A percentile compares a stretch with the other conserved stretches of the same genome.
Evolutionary conservation across 2,329 filamentous ascomycete species (phyloP).

Genomic region (Talaromyces rugulosus): DNA sequence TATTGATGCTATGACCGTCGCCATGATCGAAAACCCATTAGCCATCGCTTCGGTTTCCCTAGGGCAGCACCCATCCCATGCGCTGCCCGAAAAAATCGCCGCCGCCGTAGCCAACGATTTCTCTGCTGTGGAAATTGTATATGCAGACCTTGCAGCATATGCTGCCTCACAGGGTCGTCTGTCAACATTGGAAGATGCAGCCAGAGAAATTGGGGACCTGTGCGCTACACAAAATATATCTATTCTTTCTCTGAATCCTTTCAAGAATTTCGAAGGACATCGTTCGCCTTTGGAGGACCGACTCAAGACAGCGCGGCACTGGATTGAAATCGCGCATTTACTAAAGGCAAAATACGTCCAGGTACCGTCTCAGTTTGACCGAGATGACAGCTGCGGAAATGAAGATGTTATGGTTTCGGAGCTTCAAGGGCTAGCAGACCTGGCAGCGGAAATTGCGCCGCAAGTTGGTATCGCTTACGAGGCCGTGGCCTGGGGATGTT

Average conservation of each 20-base stretch:
- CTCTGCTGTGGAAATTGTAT: conserved; percentile 29
- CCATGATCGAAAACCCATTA: conserved; percentile 7
- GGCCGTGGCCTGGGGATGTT: conserved; percentile 21
- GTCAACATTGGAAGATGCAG: neutral
- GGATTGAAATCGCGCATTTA: conserved; percentile 19
- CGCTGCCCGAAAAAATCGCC: conserved; percentile 26
- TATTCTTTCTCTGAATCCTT: conserved; percentile 5
- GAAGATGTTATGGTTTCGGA: neutral
- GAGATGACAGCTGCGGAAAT: neutral
- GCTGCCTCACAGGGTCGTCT: conserved; percentile 7
- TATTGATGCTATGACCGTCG: neutral
- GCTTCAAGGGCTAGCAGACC: conserved; percentile 1
- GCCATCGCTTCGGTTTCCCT: conserved; percentile 28
- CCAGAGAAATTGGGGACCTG: neutral
- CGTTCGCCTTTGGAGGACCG: conserved; percentile 22
- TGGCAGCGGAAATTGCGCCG: conserved; percentile 9
- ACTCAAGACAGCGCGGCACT: conserved; percentile 25
- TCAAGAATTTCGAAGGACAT: conserved; percentile 34
- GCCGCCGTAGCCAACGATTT: conserved; percentile 24
- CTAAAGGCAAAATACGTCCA: conserved; percentile 2
- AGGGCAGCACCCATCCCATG: conserved; percentile 26
- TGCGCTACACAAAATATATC: neutral
- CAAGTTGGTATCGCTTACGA: conserved; percentile 23
- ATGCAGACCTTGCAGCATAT: conserved; percentile 24
- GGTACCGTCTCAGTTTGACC: conserved; percentile 6